These are phyloP conservation scores for Selaginella moellendorffii DNA, from an alignment of 75 land plant species.

Conservation along the genomic window DNA sequence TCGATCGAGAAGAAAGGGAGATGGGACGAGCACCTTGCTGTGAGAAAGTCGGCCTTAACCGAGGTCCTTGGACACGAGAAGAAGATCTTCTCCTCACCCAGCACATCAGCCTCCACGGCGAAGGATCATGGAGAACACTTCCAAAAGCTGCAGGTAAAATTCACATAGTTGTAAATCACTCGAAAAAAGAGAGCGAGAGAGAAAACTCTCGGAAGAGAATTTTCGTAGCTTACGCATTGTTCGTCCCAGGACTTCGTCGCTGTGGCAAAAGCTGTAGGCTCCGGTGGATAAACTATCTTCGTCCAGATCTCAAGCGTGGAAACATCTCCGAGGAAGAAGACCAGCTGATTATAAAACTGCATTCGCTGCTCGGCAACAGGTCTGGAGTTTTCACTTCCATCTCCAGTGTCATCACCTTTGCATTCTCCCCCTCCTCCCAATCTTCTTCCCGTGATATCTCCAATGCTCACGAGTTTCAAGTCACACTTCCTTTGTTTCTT, in stretches of 20 bases:
- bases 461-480: too few relatives aligned
- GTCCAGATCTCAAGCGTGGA: not conserved
- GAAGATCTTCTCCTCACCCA: slow-evolving; percentile 11
- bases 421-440: not conserved
- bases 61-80: slow-evolving; percentile 15
- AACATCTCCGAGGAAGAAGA: not conserved
- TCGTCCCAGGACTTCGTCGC: not conserved
- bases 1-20: too few relatives aligned
- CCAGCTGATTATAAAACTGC: not conserved
- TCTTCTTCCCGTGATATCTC: too few relatives aligned
- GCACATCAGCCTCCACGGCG: slow-evolving; percentile 11
- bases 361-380: not conserved
- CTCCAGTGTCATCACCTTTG: not conserved
- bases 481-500: too few relatives aligned
- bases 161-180: not conserved
- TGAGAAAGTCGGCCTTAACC: slow-evolving; percentile 14
- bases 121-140: slow-evolving; percentile 11
- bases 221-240: too few relatives aligned
- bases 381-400: too few relatives aligned
- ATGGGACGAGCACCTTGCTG: slow-evolving; percentile 17
- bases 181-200: too few relatives aligned
- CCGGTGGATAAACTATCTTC: not conserved
- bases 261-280: not conserved
- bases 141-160: slow-evolving; percentile 14
- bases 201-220: too few relatives aligned